Evolutionary conservation across 495 filamentous ascomycete species (phyloP).

Genomic region (Bathelium albidoporum): DNA sequence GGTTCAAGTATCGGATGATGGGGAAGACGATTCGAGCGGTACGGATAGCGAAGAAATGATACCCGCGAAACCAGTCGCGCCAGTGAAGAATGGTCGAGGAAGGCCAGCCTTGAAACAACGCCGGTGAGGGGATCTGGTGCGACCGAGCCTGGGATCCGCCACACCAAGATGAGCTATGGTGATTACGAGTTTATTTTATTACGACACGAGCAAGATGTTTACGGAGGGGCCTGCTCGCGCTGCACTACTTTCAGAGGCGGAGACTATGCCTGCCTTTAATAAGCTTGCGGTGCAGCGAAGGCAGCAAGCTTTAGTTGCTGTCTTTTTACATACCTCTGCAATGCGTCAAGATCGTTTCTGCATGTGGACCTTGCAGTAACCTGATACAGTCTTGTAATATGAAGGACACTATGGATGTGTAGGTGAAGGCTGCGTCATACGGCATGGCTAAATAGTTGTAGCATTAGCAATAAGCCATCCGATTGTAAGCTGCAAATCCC

Average conservation of each 20-base stretch:
- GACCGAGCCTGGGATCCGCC: no score
- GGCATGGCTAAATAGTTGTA: neutral
- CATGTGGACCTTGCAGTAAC: no score
- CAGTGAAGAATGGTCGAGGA: neutral
- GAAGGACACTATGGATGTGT: neutral
- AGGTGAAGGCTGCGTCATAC: neutral
- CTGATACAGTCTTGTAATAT: neutral
- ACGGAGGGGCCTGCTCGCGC: no score
- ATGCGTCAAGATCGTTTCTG: no score
- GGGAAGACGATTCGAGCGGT: neutral
- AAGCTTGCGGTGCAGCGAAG: no score
- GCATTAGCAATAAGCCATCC: neutral
- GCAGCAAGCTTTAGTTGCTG: no score
- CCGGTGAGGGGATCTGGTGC: neutral
- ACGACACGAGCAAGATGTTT: no score
- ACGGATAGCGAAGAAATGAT: neutral
- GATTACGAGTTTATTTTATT: neutral
- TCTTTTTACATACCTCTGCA: no score
- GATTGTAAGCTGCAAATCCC: no score
- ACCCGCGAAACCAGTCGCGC: neutral
- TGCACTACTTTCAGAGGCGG: no score
- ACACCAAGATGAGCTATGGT: no score
- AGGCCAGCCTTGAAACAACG: neutral
- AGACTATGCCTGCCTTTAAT: no score
- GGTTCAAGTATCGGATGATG: neutral